Percentiles rank a stretch among this genome's conserved stretches.
Evolutionary conservation across 768 basidiomycete species (phyloP).

Genomic region (Lentinula sp.): DNA sequence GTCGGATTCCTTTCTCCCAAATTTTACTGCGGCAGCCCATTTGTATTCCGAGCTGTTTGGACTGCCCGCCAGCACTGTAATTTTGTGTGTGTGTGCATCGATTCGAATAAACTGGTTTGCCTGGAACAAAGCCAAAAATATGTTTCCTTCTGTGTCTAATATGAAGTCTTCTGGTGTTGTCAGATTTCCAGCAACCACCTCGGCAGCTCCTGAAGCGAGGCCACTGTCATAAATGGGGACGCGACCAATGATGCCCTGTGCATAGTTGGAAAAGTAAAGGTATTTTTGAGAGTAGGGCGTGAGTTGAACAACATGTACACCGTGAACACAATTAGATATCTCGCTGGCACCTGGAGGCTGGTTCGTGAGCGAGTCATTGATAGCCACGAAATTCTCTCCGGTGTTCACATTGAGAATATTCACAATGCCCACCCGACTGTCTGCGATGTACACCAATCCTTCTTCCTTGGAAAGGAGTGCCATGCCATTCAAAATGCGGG

Average conservation of each 20-base stretch:
- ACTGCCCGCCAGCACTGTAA: neutral
- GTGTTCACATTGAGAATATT: neutral
- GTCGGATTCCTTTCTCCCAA: neutral
- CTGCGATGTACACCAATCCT: neutral
- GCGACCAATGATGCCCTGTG: neutral
- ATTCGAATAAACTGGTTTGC: neutral
- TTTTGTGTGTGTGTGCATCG: neutral
- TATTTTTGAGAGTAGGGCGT: neutral
- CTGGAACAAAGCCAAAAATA: constrained; percentile 1
- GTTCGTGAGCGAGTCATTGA: constrained; percentile 1
- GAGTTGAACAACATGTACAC: neutral
- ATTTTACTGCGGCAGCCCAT: neutral
- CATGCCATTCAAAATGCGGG: neutral
- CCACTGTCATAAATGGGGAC: neutral
- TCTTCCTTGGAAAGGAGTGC: neutral
- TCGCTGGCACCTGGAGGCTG: neutral
- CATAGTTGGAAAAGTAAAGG: constrained; percentile 4
- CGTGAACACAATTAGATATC: neutral
- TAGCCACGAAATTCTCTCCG: neutral
- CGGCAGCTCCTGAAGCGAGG: neutral
- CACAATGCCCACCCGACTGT: constrained; percentile 1
- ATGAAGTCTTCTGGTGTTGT: neutral
- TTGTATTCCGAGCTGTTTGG: neutral
- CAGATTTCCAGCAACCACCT: neutral
- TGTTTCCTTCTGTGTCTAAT: neutral